Conservation (phyloP, 2,329 filamentous ascomycete genomes). For the Fusarium newnesense region DNA sequence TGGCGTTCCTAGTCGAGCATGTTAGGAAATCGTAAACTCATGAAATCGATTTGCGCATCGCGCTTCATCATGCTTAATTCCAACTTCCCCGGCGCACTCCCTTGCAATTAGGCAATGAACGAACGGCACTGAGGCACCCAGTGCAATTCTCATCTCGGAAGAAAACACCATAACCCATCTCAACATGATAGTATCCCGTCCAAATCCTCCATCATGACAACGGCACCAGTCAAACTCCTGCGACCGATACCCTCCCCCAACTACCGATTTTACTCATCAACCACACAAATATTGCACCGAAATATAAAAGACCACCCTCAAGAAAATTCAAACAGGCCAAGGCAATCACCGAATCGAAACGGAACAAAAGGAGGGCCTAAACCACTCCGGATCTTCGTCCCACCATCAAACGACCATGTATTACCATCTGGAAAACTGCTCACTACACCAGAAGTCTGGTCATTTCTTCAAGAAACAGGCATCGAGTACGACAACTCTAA, state of each 20-base stretch:
- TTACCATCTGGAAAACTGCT: slow-evolving; percentile 38
- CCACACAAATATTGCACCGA: slow-evolving; percentile 5
- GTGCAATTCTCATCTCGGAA: not conserved
- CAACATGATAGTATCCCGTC: slow-evolving; percentile 27
- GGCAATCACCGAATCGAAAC: not conserved
- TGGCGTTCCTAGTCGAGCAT: not conserved
- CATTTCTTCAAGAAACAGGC: slow-evolving; percentile 43
- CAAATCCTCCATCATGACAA: slow-evolving; percentile 38
- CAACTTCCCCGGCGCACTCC: not conserved
- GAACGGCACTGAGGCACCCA: not conserved
- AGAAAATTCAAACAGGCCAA: not conserved
- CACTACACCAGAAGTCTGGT: slow-evolving; percentile 44
- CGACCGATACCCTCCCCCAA: slow-evolving; percentile 13
- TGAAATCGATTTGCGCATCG: slow-evolving; percentile 4
- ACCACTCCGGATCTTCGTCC: slow-evolving; percentile 24
- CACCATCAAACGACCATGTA: slow-evolving; percentile 36
- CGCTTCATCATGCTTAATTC: not conserved
- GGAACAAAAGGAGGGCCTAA: not conserved
- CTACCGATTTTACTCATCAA: slow-evolving; percentile 26
- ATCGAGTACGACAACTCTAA: slow-evolving; percentile 42
- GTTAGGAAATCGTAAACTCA: not conserved
- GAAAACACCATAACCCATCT: not conserved
- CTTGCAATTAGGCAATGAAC: not conserved
- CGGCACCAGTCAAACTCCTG: slow-evolving; percentile 36
- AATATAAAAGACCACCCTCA: not conserved